Evolutionary conservation across 2,329 filamentous ascomycete species (phyloP).

Genomic region (Colletotrichum liaoningense): DNA sequence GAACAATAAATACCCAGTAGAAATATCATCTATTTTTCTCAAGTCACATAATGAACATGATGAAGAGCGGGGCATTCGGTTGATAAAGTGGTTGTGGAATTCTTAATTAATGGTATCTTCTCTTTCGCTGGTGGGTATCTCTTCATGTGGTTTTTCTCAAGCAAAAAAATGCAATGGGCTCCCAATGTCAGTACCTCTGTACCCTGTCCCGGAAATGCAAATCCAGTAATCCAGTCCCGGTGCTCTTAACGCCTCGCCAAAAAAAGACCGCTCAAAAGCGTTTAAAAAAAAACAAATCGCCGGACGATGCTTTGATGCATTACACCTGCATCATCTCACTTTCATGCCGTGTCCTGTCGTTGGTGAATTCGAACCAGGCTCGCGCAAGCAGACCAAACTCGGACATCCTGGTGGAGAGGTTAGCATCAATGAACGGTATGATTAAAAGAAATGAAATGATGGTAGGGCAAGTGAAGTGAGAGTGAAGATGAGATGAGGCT

Average conservation of each 20-base stretch:
- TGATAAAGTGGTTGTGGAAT: background rate
- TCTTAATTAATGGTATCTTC: constrained; percentile 24
- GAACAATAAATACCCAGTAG: background rate
- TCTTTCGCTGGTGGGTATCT: constrained; percentile 13
- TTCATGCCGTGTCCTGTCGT: constrained; percentile 20
- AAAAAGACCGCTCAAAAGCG: background rate
- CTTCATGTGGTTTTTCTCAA: background rate
- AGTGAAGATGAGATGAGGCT: no score
- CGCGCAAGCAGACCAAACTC: constrained; percentile 31
- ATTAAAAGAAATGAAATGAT: no score
- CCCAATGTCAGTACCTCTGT: background rate
- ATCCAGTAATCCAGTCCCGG: background rate
- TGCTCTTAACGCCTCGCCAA: constrained; percentile 12
- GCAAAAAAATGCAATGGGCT: background rate
- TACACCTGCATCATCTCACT: constrained; percentile 29
- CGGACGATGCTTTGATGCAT: no score
- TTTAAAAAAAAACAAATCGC: background rate
- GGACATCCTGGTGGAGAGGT: constrained; percentile 7
- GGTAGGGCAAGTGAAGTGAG: no score
- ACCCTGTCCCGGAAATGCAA: background rate
- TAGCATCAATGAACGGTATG: background rate
- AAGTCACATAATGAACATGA: background rate
- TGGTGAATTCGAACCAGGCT: constrained; percentile 35
- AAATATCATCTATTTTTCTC: fast-evolving
- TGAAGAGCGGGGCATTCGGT: background rate